phyloP scores from a whole-genome alignment of 495 filamentous ascomycete species.

The Podospora didyma region DNA sequence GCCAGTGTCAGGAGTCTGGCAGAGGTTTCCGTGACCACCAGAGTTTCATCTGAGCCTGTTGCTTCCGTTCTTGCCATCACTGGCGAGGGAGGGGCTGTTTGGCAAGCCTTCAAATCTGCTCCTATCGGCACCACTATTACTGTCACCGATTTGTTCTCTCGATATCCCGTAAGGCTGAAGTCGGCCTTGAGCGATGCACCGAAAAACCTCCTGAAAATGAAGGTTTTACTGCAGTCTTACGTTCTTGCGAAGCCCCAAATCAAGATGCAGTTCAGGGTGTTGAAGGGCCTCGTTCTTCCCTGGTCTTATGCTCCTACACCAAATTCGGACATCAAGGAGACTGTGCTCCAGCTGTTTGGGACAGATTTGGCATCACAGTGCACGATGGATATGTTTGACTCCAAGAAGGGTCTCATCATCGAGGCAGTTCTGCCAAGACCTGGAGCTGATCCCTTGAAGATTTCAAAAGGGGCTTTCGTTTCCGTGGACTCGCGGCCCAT shows the following conservation, averaged over 20 bases:
- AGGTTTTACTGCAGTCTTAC: constrained; percentile 68
- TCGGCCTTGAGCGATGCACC: constrained; percentile 54
- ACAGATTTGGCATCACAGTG: constrained; percentile 55
- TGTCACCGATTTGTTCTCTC: constrained; percentile 62
- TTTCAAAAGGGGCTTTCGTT: constrained; percentile 60
- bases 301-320: constrained; percentile 68
- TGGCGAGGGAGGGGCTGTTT: constrained; percentile 34
- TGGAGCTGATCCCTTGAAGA: constrained; percentile 47
- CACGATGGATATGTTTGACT: constrained; percentile 20
- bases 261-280: constrained; percentile 63
- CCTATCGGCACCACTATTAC: constrained; percentile 78
- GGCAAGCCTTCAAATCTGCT: constrained; percentile 49
- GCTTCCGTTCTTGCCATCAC: constrained; percentile 42
- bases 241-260: constrained; percentile 64
- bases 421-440: constrained; percentile 58
- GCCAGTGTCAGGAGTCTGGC: constrained; percentile 73
- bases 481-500: constrained; percentile 79
- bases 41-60: constrained; percentile 64
- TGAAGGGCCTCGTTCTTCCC: constrained; percentile 58
- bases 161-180: constrained; percentile 72
- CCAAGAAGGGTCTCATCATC: constrained; percentile 23
- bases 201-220: constrained; percentile 62
- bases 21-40: constrained; percentile 63
- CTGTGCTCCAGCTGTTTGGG: constrained; percentile 67
- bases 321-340: constrained; percentile 55